Percentiles rank a stretch among this genome's conserved stretches.
These are phyloP conservation scores for Lactuca saligna DNA, from an alignment of 129 eudicot genomes.

Conservation along the genomic window DNA sequence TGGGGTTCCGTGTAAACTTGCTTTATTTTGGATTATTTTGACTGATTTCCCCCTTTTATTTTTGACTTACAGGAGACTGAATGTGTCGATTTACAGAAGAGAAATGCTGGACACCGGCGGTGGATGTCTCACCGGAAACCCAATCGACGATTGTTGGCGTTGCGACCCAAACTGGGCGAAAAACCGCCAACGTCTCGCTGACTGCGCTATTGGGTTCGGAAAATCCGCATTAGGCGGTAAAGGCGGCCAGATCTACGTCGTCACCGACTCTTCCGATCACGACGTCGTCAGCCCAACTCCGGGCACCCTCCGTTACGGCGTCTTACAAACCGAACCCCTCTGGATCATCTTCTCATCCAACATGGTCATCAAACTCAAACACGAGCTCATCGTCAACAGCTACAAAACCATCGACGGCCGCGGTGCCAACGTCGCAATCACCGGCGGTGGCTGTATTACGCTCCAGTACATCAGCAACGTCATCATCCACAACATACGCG, in stretches of 20 bases:
- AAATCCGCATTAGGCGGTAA: conserved; percentile 75
- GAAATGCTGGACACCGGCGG: conserved; percentile 37
- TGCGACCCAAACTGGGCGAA: conserved; percentile 85
- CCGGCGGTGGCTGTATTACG: conserved; percentile 90
- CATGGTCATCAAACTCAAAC: conserved; percentile 78
- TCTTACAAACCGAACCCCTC: conserved; percentile 76
- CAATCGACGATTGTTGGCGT: conserved; percentile 95
- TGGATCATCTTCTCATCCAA: conserved; percentile 72
- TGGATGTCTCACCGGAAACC: conserved; percentile 80
- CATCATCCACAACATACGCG: conserved; percentile 74
- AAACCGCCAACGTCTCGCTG: conserved; percentile 80
- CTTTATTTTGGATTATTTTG: background rate
- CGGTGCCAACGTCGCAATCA: conserved; percentile 70
- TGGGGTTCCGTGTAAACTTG: background rate
- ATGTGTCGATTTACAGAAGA: conserved; percentile 67
- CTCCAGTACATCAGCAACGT: conserved; percentile 76
- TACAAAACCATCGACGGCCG: conserved; percentile 92
- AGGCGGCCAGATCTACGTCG: conserved; percentile 81
- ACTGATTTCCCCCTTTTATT: conserved; percentile 5
- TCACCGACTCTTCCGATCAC: conserved; percentile 83
- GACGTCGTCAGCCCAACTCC: conserved; percentile 80
- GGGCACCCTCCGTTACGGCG: conserved; percentile 89
- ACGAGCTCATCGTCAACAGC: conserved; percentile 79
- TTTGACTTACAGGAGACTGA: conserved; percentile 52
- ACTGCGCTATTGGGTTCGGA: conserved; percentile 93